Evolutionary conservation across 139 green algal genomes (phyloP).

Genomic region (Microglena sp.): DNA sequence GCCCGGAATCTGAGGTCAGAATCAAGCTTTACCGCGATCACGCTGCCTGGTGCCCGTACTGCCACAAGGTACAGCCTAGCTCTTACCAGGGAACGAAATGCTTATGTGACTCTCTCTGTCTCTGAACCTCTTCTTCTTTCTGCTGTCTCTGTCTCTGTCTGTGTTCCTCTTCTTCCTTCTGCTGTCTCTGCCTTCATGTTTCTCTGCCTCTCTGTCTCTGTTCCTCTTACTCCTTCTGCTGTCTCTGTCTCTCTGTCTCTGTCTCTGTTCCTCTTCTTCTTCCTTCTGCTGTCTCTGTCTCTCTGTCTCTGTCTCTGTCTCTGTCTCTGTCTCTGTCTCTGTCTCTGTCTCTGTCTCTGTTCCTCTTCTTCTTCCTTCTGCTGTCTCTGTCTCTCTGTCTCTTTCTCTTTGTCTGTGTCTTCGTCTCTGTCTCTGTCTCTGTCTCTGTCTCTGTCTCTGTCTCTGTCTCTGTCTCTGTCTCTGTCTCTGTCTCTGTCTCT

Average conservation of each 20-base stretch:
- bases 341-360: too few species aligned
- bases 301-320: not conserved
- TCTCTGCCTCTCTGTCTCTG: not conserved
- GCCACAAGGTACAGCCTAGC: slow-evolving; percentile 36
- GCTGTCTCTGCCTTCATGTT: not conserved
- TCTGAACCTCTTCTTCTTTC: not conserved
- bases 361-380: not conserved
- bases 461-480: too few species aligned
- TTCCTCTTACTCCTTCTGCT: not conserved
- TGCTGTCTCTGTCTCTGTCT: not conserved
- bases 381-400: not conserved
- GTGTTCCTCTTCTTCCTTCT: not conserved
- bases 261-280: too few species aligned
- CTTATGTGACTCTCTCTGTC: not conserved
- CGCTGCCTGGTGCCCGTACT: slow-evolving; percentile 52
- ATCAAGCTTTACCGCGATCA: slow-evolving; percentile 62
- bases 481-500: not conserved
- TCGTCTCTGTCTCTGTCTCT: not conserved
- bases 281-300: not conserved
- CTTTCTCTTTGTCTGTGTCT: not conserved
- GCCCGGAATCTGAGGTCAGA: slow-evolving; percentile 18
- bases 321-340: too few species aligned
- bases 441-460: not conserved
- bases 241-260: not conserved
- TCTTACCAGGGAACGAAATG: not conserved